Conservation (phyloP, 1,284 basidiomycete species). For the Rhodotorula sp. region DNA sequence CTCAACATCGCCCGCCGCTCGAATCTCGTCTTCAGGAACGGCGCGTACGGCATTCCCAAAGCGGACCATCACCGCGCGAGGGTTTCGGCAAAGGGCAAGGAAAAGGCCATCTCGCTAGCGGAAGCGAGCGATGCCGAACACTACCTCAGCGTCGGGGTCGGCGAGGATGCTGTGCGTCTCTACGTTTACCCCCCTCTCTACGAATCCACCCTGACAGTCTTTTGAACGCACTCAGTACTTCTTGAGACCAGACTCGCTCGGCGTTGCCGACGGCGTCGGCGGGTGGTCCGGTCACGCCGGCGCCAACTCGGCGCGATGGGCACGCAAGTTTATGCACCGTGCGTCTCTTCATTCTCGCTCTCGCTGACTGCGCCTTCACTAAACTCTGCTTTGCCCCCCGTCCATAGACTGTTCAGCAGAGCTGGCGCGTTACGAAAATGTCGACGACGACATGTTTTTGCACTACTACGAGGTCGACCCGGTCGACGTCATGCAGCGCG, state of each 20-base stretch:
- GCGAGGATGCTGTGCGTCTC: conserved; percentile 42
- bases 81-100: conserved; percentile 41
- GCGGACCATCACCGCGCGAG: background rate
- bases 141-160: conserved; percentile 45
- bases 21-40: conserved; percentile 45
- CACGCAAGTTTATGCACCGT: conserved; percentile 80
- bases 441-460: conserved; percentile 42
- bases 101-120: conserved; percentile 31
- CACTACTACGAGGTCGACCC: conserved; percentile 52
- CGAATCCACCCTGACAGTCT: background rate
- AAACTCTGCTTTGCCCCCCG: background rate
- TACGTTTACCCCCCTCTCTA: conserved; percentile 44
- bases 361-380: background rate
- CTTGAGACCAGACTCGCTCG: conserved; percentile 72
- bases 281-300: conserved; percentile 67
- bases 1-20: conserved; percentile 31
- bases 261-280: conserved; percentile 84
- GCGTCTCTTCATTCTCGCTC: background rate
- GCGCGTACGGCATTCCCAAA: conserved; percentile 54
- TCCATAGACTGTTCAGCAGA: conserved; percentile 39
- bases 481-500: conserved; percentile 59
- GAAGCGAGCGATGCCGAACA: conserved; percentile 39
- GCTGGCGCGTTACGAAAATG: conserved; percentile 41
- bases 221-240: conserved; percentile 60
- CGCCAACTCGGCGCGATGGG: conserved; percentile 69